Percentiles rank a stretch among this genome's conserved stretches.
Conservation (phyloP, 495 filamentous ascomycete species). For the Staphylotrichum tortipilum region DNA sequence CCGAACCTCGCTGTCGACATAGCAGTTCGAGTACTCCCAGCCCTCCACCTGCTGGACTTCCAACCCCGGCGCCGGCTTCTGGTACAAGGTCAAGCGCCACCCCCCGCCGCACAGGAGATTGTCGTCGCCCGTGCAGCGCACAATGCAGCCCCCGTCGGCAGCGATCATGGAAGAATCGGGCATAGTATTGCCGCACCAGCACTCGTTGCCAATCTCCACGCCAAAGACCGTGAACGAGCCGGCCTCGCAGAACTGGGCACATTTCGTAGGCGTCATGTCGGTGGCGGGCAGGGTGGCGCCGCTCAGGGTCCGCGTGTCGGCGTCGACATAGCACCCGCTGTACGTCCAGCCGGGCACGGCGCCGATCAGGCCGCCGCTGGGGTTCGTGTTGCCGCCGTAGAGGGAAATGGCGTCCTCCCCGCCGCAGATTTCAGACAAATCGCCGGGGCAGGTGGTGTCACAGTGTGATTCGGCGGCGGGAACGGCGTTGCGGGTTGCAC, state of each 20-base stretch:
- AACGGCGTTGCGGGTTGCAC: too few species aligned
- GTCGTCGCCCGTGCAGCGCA: not conserved
- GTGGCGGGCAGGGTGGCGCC: not conserved
- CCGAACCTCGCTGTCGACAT: not conserved
- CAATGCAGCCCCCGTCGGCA: not conserved
- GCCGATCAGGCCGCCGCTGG: not conserved
- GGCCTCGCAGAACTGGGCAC: not conserved
- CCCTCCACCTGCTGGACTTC: not conserved
- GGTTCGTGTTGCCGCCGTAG: not conserved
- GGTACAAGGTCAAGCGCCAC: not conserved
- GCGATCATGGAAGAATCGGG: not conserved
- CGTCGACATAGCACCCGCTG: not conserved
- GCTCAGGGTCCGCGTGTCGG: not conserved
- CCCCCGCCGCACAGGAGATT: not conserved
- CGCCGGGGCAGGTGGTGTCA: too few species aligned
- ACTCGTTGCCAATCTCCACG: not conserved
- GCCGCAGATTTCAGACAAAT: too few species aligned
- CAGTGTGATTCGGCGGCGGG: too few species aligned
- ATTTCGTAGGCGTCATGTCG: not conserved
- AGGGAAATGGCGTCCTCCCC: not conserved
- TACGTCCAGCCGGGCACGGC: not conserved
- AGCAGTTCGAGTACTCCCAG: not conserved
- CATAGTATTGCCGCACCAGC: not conserved
- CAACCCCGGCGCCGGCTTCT: not conserved
- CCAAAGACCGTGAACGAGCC: not conserved